Conservation (phyloP, 805 yeast genomes). For the Starmerella stellata region DNA sequence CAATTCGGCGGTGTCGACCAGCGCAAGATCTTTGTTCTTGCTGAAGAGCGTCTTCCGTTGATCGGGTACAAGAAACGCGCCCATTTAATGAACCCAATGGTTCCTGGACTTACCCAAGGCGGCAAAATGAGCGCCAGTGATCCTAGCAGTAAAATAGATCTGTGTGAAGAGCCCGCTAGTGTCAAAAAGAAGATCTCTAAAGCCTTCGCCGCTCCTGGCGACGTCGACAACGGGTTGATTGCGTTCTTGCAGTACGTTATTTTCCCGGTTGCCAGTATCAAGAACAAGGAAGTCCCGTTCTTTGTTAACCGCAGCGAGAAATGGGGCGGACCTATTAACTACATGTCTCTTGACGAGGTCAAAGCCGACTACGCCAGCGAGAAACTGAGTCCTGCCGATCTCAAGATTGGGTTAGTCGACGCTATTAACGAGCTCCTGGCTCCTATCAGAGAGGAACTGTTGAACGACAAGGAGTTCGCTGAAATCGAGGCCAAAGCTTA, state of each 20-base stretch:
- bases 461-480: constrained; percentile 47
- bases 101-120: constrained; percentile 91
- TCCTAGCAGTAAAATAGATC: constrained; percentile 91
- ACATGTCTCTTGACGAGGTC: constrained; percentile 45
- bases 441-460: constrained; percentile 63
- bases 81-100: constrained; percentile 97
- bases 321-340: constrained; percentile 84
- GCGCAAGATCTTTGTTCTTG: constrained; percentile 89
- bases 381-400: constrained; percentile 77
- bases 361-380: constrained; percentile 55
- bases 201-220: constrained; percentile 94
- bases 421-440: constrained; percentile 63
- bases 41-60: constrained; percentile 77
- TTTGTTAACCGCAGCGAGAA: constrained; percentile 81
- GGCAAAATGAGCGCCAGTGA: constrained; percentile 98
- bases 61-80: constrained; percentile 94
- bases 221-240: constrained; percentile 72
- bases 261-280: constrained; percentile 69
- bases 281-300: constrained; percentile 38
- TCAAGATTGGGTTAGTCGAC: constrained; percentile 79
- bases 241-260: constrained; percentile 72
- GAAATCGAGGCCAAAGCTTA: constrained; percentile 64
- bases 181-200: constrained; percentile 80
- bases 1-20: constrained; percentile 99
- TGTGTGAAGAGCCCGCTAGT: constrained; percentile 70